Evolutionary conservation across 306 rosid genomes (phyloP), one percentile per base, ranked within the genome.

Genomic region (Prunus kanzakura): DNA sequence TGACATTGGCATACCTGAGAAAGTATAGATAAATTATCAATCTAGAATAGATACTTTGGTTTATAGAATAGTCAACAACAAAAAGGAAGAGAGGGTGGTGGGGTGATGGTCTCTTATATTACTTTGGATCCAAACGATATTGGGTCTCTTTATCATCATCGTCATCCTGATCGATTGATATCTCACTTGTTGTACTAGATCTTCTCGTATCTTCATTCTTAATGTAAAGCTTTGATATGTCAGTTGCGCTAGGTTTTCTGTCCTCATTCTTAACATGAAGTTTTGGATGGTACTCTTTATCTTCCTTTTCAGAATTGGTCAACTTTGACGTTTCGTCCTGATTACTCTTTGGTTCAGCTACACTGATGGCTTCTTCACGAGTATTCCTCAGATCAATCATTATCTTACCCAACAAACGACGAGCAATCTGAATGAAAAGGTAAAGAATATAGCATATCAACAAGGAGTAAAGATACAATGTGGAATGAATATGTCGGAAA

Each of bases 51-150:
- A 60, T 71, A 38, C 43, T 38, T 38, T 1, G 20, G 20, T 11
- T 15, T 6, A 79, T 23, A 78, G 70, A 55, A 69, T 12, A 29
- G 15, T 20, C 75, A 62, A 20, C 74, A 47, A 62, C 11, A 60
- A 4, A 60, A 38, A 4, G 2, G 18, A 60, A 4, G 18, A 63
- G 18, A 20, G 11, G 32, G 9, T 52, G 27, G 9, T 51, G 27
- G 64, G 79, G 76, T 64, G 30, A 60, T 23, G 62, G 13, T 60
- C 22, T 76, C 11, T 2, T 60, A 69, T 80, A 63, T 29, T 82
- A 95, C 99, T 95, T 87, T 79, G 99, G 99, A 86, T 95, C 97
- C 88, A 95, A 82, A 80, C 99, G 99, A 84, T 95, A 95, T 92
- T 95, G 89, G 71, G 93, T 87, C 87, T 95, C 97, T 72, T 91